Evolutionary conservation across 768 basidiomycete species (phyloP).

Genomic region (Hericium rajendrae): DNA sequence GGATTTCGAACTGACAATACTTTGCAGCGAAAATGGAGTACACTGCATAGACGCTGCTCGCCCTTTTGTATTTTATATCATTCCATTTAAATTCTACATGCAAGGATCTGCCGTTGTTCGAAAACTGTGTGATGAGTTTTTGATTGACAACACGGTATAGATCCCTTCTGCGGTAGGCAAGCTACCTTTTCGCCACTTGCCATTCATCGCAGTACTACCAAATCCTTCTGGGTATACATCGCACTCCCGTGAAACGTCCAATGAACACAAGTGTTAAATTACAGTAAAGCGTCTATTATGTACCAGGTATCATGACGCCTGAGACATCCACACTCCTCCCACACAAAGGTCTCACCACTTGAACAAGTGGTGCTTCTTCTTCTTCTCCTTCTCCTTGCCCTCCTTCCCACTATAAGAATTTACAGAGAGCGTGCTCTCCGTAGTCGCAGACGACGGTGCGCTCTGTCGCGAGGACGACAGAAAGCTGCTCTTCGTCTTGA

Average conservation of each 20-base stretch:
- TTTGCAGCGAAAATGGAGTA: constrained; percentile 4
- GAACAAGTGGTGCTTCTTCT: constrained; percentile 59
- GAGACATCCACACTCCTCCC: background rate
- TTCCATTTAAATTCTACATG: background rate
- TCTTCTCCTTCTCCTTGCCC: constrained; percentile 57
- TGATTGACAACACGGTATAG: background rate
- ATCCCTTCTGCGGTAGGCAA: background rate
- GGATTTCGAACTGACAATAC: background rate
- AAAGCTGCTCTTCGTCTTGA: constrained; percentile 21
- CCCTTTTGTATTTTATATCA: background rate
- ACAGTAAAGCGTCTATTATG: background rate
- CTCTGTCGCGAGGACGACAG: constrained; percentile 26
- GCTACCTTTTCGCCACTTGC: background rate
- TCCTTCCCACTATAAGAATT: constrained; percentile 15
- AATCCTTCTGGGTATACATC: background rate
- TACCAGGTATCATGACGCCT: background rate
- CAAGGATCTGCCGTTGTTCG: background rate
- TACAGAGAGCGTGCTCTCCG: constrained; percentile 35
- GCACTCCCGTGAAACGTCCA: background rate
- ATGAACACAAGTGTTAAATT: background rate
- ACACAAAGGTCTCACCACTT: background rate
- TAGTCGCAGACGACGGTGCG: constrained; percentile 31
- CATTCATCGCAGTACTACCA: background rate
- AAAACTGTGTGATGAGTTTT: background rate
- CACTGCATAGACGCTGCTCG: constrained; percentile 1